Conservation (phyloP, 768 basidiomycete genomes). For the Amanita brunnescens region DNA sequence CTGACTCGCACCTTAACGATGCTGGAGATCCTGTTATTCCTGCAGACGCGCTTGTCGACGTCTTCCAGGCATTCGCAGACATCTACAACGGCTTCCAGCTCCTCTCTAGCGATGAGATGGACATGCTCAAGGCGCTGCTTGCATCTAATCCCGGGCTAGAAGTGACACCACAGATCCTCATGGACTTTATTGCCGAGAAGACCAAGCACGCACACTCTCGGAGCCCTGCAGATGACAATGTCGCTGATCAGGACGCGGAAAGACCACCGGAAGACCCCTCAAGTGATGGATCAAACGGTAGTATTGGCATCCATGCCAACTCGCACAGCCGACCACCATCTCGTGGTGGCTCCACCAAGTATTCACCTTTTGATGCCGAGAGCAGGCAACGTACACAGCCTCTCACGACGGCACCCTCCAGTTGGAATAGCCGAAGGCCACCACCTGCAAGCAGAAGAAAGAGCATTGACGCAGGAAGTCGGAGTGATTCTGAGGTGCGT, state of each 20-base stretch:
- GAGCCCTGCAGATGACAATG: constrained; percentile 26
- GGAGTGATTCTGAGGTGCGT: constrained; percentile 72
- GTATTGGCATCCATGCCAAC: constrained; percentile 22
- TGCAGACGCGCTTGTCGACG: constrained; percentile 60
- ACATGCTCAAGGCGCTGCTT: constrained; percentile 49
- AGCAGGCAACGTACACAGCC: constrained; percentile 67
- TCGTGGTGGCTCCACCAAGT: constrained; percentile 26
- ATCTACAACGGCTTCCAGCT: constrained; percentile 53
- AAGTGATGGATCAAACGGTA: constrained; percentile 45
- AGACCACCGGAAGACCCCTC: constrained; percentile 30
- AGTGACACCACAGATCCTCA: constrained; percentile 58
- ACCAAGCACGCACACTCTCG: constrained; percentile 41
- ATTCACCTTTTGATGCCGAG: constrained; percentile 64
- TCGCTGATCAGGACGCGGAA: constrained; percentile 29
- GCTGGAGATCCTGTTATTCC: constrained; percentile 59
- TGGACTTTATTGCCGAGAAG: constrained; percentile 56
- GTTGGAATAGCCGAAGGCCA: constrained; percentile 59
- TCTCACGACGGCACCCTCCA: constrained; percentile 57
- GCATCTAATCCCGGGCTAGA: constrained; percentile 52
- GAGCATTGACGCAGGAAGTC: constrained; percentile 59
- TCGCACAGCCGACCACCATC: constrained; percentile 44
- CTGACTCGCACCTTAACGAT: constrained; percentile 48
- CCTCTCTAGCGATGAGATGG: constrained; percentile 55
- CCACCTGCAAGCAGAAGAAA: constrained; percentile 58
- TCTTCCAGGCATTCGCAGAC: constrained; percentile 56